Evolutionary conservation across 2,329 filamentous ascomycete genomes (phyloP), one percentile per base, ranked within the genome.

Genomic region (Coniochaeta pulveracea): DNA sequence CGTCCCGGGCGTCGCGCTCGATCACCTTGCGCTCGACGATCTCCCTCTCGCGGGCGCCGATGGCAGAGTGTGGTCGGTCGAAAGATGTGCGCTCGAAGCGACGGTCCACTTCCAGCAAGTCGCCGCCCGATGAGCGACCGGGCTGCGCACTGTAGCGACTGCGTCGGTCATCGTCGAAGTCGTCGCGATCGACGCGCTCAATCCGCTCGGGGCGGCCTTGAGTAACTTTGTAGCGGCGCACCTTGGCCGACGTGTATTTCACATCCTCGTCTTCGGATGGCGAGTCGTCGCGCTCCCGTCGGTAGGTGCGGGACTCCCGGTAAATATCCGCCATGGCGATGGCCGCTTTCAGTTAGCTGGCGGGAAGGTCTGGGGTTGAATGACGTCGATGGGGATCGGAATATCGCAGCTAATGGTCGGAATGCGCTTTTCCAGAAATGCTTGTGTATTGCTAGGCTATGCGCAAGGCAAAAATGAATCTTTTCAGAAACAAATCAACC

Each of bases 141-240:
- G 36, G 29, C 22, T 34, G 35, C 29, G 47, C 47, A 29, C 59
- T 60, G 46, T 56, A 60, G 40, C 57, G 60, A 33, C 59, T 62
- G 46, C 62, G 61, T 33, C 54, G 51, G 32, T 64, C 61, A 39
- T 68, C 61, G 28, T 67, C 63, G 37, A 61, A 47, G 27, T 64
- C 61, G 27, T 48, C 48, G 34, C 44, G 52, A 22, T 54, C 54
- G 36, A 54, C 38, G 36, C 54, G 54, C 23, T 61, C 57, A 41
- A 58, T 53, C 7, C 54, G 56, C 38, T 64, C 63, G 30, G 54
- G 49, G 34, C 57, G 56, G 34, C 48, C 52, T 9, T 60, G 56
- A 7, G 52, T 50, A 18, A 70, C 64, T 47, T 70, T 70, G 56
- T 71, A 71, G 35, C 66, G 61, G 39, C 61, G 63, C 34, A 70